These are phyloP conservation scores for Heterobasidion parviporum DNA, from an alignment of 1,284 basidiomycete genomes.

Conservation along the genomic window DNA sequence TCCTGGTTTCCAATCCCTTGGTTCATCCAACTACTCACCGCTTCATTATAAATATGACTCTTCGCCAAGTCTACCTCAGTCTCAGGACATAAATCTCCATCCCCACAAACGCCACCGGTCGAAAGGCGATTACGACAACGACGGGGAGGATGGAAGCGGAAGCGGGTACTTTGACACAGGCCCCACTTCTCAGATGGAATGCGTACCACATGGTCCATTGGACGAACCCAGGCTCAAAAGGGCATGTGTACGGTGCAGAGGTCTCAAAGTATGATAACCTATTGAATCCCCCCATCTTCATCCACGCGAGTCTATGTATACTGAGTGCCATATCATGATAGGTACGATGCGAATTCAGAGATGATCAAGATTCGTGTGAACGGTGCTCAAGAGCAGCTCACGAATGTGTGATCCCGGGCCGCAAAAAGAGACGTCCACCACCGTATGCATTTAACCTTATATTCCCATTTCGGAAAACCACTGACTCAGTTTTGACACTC, in stretches of 20 bases:
- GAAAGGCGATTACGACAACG: conserved; percentile 35
- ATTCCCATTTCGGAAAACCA: neutral
- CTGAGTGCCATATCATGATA: conserved; percentile 9
- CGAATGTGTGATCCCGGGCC: conserved; percentile 68
- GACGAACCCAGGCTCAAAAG: neutral
- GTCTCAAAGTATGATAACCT: conserved; percentile 44
- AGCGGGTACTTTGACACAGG: conserved; percentile 6
- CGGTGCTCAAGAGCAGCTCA: conserved; percentile 58
- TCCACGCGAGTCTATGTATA: neutral
- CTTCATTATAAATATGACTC: neutral
- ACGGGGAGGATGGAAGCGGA: conserved; percentile 26
- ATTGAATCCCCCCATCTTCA: neutral
- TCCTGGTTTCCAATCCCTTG: neutral
- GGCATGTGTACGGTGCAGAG: conserved; percentile 67
- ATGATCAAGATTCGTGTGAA: conserved; percentile 60
- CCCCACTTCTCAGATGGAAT: neutral
- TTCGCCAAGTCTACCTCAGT: neutral
- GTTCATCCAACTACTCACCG: neutral
- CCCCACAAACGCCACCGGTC: conserved; percentile 22
- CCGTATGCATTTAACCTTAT: conserved; percentile 40
- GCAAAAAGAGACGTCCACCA: conserved; percentile 66
- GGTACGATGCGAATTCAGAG: conserved; percentile 66
- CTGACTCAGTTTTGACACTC: conserved; percentile 5
- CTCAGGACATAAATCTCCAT: neutral
- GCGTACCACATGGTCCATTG: neutral